These are phyloP conservation scores for Amauroascus verrucosus DNA, from an alignment of 2,329 filamentous ascomycete genomes.

Conservation along the genomic window DNA sequence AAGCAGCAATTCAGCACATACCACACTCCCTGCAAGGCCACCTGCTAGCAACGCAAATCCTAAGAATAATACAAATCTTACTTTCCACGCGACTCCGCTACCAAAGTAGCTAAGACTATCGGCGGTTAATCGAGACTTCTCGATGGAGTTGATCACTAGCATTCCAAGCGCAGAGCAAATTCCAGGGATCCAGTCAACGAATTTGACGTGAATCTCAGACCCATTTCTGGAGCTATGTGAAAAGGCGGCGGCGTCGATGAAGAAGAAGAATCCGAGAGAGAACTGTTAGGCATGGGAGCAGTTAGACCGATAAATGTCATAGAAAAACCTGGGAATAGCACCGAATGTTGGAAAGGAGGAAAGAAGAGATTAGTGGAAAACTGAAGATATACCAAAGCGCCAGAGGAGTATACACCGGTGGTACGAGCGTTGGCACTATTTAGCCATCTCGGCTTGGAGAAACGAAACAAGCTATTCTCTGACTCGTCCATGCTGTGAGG, in stretches of 20 bases:
- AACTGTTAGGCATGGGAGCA: constrained; percentile 41
- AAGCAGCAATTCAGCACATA: constrained; percentile 26
- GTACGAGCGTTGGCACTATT: constrained; percentile 55
- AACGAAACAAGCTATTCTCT: constrained; percentile 53
- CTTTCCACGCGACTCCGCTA: constrained; percentile 60
- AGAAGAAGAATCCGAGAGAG: constrained; percentile 58
- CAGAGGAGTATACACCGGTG: constrained; percentile 55
- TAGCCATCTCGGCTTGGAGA: constrained; percentile 56
- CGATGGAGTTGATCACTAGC: constrained; percentile 63
- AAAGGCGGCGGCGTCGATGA: constrained; percentile 56
- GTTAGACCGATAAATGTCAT: not conserved
- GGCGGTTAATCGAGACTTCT: constrained; percentile 54
- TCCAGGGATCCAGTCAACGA: constrained; percentile 61
- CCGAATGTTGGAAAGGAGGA: not conserved
- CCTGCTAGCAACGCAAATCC: constrained; percentile 60
- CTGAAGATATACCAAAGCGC: constrained; percentile 48
- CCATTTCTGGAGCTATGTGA: constrained; percentile 53
- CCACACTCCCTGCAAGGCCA: constrained; percentile 55
- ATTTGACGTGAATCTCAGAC: constrained; percentile 54
- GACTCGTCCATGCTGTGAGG: constrained; percentile 32
- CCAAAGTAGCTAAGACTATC: constrained; percentile 57
- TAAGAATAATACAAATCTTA: constrained; percentile 56
- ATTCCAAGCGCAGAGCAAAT: constrained; percentile 61
- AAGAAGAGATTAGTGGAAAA: not conserved
- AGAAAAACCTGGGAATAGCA: too few relatives aligned